Conservation (phyloP, 192 early-diverging fungal genomes). For the Podila verticillata region DNA sequence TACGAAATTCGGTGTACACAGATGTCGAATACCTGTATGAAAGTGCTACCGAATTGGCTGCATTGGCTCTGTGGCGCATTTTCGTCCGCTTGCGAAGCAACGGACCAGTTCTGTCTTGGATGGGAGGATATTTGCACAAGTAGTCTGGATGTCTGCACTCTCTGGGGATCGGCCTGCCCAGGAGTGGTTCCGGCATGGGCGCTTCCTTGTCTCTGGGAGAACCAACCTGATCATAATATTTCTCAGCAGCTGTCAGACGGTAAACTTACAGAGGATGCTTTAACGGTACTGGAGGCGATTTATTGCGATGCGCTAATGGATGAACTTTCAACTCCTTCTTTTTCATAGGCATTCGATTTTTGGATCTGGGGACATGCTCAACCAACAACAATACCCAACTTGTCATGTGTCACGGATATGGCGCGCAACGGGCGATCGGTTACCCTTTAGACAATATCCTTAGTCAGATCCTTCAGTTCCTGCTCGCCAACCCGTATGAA, state of each 20-base stretch:
- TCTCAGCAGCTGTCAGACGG: conserved; percentile 47
- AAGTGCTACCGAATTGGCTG: conserved; percentile 27
- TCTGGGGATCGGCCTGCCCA: conserved; percentile 40
- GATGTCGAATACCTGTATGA: conserved; percentile 30
- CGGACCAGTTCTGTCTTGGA: conserved; percentile 40
- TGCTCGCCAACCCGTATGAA: conserved; percentile 50
- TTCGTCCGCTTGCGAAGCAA: conserved; percentile 29
- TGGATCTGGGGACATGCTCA: conserved; percentile 52
- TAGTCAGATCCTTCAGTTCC: conserved; percentile 31
- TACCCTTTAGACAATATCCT: conserved; percentile 34
- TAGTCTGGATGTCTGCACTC: conserved; percentile 32
- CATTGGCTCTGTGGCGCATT: conserved; percentile 51
- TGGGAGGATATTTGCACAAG: conserved; percentile 47
- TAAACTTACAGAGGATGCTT: conserved; percentile 11
- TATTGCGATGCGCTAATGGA: neutral
- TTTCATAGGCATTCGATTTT: conserved; percentile 47
- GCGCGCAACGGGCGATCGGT: conserved; percentile 24
- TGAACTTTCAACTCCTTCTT: neutral
- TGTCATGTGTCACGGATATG: conserved; percentile 51
- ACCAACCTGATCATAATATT: conserved; percentile 44
- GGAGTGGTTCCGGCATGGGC: conserved; percentile 32
- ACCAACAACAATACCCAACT: conserved; percentile 32
- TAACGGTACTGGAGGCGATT: neutral
- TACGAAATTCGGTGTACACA: conserved; percentile 38
- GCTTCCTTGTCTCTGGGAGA: conserved; percentile 52